Evolutionary conservation across 805 yeast species (phyloP).

Genomic region (Kazachstania psychrophila): DNA sequence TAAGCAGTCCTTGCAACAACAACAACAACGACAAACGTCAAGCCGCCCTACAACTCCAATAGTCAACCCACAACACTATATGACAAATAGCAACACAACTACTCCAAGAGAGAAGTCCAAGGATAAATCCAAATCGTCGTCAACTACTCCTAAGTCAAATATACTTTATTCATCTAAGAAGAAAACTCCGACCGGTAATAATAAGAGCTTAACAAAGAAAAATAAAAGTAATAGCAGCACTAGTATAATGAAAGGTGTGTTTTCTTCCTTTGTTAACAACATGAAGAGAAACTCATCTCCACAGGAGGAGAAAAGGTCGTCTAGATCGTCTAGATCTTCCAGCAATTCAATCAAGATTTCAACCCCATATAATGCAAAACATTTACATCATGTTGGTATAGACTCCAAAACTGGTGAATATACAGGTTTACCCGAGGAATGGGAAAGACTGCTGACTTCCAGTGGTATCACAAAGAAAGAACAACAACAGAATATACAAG

Average conservation of each 20-base stretch:
- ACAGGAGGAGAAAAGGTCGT: slow-evolving; percentile 15
- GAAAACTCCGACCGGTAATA: not conserved
- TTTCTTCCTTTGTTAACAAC: slow-evolving; percentile 40
- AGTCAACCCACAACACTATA: too few relatives aligned
- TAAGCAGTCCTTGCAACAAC: not conserved
- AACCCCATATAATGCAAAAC: slow-evolving; percentile 86
- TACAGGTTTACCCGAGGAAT: slow-evolving; percentile 86
- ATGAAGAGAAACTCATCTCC: slow-evolving; percentile 30
- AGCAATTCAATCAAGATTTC: slow-evolving; percentile 43
- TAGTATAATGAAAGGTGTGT: slow-evolving; percentile 47
- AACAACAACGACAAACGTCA: not conserved
- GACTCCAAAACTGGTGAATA: slow-evolving; percentile 78
- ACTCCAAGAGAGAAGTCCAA: too few relatives aligned
- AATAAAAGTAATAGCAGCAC: slow-evolving; percentile 6
- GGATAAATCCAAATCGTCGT: too few relatives aligned
- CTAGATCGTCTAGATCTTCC: slow-evolving; percentile 8
- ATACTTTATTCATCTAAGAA: too few relatives aligned
- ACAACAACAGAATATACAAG: slow-evolving; percentile 86
- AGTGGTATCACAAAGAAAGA: slow-evolving; percentile 85
- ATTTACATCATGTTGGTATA: slow-evolving; percentile 87
- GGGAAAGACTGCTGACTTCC: slow-evolving; percentile 76
- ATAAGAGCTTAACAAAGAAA: slow-evolving; percentile 1
- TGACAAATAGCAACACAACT: too few relatives aligned
- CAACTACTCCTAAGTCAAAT: too few relatives aligned
- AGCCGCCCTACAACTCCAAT: not conserved